Evolutionary conservation across 1,139 yeast genomes (phyloP).

Genomic region (Spathaspora sp.): DNA sequence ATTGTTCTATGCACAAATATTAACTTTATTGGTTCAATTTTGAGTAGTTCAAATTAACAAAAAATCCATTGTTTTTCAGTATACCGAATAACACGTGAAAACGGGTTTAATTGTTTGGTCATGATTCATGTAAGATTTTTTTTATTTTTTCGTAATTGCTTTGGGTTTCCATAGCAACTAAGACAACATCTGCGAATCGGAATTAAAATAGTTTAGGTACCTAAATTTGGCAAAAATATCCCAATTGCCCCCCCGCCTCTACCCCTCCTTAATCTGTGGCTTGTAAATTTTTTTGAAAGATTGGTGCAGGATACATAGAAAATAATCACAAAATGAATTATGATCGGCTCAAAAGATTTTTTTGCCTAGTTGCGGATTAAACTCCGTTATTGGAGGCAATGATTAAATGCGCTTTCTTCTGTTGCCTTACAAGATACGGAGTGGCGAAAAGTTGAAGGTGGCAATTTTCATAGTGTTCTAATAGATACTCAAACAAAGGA

Average conservation of each 20-base stretch:
- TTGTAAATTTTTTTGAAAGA: not conserved
- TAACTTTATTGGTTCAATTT: not conserved
- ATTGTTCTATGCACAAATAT: not conserved
- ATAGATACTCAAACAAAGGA: not conserved
- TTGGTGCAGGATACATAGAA: not conserved
- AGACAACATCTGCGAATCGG: not conserved
- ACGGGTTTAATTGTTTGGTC: not conserved
- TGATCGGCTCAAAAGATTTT: not conserved
- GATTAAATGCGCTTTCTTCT: not conserved
- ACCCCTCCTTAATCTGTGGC: not conserved
- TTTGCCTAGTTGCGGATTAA: not conserved
- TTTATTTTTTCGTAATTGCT: not conserved
- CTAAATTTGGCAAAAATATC: not conserved
- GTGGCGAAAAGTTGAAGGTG: not conserved
- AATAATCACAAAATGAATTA: slow-evolving; percentile 1
- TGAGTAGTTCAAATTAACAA: not conserved
- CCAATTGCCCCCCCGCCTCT: not conserved
- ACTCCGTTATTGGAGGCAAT: not conserved
- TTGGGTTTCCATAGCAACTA: not conserved
- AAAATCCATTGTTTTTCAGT: not conserved
- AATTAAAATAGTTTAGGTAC: not conserved
- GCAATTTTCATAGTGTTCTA: not conserved
- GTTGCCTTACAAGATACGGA: not conserved
- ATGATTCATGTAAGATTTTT: not conserved
- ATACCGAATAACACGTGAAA: slow-evolving; percentile 1